Evolutionary conservation across 2,329 filamentous ascomycete genomes (phyloP).

Genomic region (Fusarium lateritium): DNA sequence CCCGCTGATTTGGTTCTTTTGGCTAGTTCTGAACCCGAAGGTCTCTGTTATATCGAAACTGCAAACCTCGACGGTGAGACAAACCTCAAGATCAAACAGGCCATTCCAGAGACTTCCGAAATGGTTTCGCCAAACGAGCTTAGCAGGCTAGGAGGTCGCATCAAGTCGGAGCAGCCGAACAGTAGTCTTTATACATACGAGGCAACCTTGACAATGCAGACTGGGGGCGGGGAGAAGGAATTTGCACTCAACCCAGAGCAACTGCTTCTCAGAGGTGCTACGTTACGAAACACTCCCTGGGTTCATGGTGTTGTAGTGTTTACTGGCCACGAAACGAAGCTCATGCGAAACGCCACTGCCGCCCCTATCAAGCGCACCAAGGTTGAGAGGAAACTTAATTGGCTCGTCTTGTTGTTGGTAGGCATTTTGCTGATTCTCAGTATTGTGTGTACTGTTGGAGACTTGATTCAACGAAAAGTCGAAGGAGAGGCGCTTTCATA

Average conservation of each 20-base stretch:
- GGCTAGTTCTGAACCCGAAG: slow-evolving; percentile 96
- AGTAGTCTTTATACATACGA: slow-evolving; percentile 99
- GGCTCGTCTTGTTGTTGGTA: slow-evolving; percentile 91
- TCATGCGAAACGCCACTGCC: slow-evolving; percentile 98
- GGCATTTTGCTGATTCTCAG: slow-evolving; percentile 87
- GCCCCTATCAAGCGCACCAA: slow-evolving; percentile 98
- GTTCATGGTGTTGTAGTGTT: slow-evolving; percentile 97
- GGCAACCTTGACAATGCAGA: slow-evolving; percentile 91
- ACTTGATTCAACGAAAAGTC: slow-evolving; percentile 82
- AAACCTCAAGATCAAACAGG: slow-evolving; percentile 99
- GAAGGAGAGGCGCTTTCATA: slow-evolving; percentile 77
- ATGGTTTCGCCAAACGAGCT: slow-evolving; percentile 90
- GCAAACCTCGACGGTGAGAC: slow-evolving; percentile 98
- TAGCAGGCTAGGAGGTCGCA: slow-evolving; percentile 85
- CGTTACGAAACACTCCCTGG: slow-evolving; percentile 96
- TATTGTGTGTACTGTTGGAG: slow-evolving; percentile 90
- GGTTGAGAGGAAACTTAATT: slow-evolving; percentile 94
- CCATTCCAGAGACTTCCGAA: slow-evolving; percentile 89
- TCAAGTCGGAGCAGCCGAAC: slow-evolving; percentile 97
- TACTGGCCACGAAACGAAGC: slow-evolving; percentile 93
- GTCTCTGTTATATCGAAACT: slow-evolving; percentile 98
- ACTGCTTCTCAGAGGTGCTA: slow-evolving; percentile 91
- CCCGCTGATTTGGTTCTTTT: slow-evolving; percentile 93
- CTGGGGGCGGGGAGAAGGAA: slow-evolving; percentile 93
- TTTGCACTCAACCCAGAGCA: slow-evolving; percentile 92